Evolutionary conservation across 2,329 filamentous ascomycete genomes (phyloP), one percentile per base, ranked within the genome.

Genomic region (Bipolaris sorokiniana): DNA sequence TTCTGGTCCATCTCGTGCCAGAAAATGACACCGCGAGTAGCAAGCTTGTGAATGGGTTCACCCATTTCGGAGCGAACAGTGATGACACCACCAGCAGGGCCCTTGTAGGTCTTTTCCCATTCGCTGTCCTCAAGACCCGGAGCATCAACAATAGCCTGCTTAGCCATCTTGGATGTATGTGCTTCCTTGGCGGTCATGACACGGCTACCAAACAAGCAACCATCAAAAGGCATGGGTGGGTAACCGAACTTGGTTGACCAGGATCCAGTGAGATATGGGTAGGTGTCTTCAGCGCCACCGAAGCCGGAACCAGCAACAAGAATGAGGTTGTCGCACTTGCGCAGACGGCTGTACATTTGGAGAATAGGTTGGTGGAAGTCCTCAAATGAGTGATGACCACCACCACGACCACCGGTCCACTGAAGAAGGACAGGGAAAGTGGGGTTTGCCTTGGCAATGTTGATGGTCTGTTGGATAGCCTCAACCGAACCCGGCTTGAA

Each of bases 1-100:
- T 96, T 97, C 78, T 96, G 87, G 73, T 99, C 95, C 92, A 99
- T 97, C 80, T 99, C 96, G 48, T 92, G 89, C 95, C 95, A 99
- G 83, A 99, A 97, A 52, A 87, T 83, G 46, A 99, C 93, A 85
- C 95, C 95, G 57, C 96, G 90, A 47, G 95, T 99, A 15, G 95
- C 96, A 58, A 99, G 86, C 82, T 99, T 99, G 83, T 99, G 95
- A 61, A 99, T 99, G 5, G 95, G 96, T 83, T 99, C 95, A 44
- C 95, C 96, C 96, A 99, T 99, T 80, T 99, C 95, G 1, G 95
- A 99, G 63, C 92, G 88, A 47, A 99, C 95, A 26, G 95, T 99
- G 70, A 99, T 94, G 62, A 99, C 88, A 75, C 95, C 95, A 70
- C 95, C 95, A 55, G 93, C 90, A 23, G 92, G 84, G 16, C 91